A percentile compares a stretch with the other conserved stretches of the same genome.
Conservation (phyloP, 2,329 filamentous ascomycete genomes). For the Lasiodiplodia hormozganensis region DNA sequence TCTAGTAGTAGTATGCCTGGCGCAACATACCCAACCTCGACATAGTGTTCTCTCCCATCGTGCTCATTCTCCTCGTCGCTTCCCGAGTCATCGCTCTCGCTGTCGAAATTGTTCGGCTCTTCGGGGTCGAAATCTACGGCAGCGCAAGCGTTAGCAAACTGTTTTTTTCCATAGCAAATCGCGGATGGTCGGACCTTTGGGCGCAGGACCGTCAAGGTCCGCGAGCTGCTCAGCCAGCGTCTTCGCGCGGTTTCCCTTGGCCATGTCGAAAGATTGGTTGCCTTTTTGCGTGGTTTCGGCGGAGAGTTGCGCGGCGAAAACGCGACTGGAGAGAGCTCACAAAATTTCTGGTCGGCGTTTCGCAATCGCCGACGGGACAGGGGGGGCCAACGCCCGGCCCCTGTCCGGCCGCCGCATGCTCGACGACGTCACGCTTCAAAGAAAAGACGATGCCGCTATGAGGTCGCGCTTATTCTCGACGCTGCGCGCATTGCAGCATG, state of each 20-base stretch:
- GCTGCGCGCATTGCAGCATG: slow-evolving; percentile 66
- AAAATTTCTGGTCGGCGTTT: slow-evolving; percentile 26
- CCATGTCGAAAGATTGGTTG: slow-evolving; percentile 38
- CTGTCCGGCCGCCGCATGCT: background rate
- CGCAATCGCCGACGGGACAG: background rate
- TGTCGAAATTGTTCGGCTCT: slow-evolving; percentile 63
- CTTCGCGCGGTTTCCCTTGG: slow-evolving; percentile 42
- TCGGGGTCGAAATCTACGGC: slow-evolving; percentile 80
- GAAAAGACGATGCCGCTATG: slow-evolving; percentile 36
- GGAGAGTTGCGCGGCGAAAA: background rate
- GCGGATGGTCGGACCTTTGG: slow-evolving; percentile 36
- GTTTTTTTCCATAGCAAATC: background rate
- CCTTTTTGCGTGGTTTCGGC: slow-evolving; percentile 35
- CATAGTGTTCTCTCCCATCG: slow-evolving; percentile 85
- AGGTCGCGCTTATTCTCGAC: slow-evolving; percentile 63
- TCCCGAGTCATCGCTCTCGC: slow-evolving; percentile 62
- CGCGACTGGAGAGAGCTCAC: background rate
- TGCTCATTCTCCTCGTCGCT: slow-evolving; percentile 53
- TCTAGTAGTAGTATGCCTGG: background rate
- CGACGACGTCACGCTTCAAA: slow-evolving; percentile 23
- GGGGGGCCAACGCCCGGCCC: background rate
- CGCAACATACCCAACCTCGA: slow-evolving; percentile 68
- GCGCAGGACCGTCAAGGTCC: slow-evolving; percentile 63
- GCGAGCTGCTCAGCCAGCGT: slow-evolving; percentile 67
- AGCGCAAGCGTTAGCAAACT: background rate